Conservation (phyloP, 129 eudicot genomes). For the Logfia minima region DNA sequence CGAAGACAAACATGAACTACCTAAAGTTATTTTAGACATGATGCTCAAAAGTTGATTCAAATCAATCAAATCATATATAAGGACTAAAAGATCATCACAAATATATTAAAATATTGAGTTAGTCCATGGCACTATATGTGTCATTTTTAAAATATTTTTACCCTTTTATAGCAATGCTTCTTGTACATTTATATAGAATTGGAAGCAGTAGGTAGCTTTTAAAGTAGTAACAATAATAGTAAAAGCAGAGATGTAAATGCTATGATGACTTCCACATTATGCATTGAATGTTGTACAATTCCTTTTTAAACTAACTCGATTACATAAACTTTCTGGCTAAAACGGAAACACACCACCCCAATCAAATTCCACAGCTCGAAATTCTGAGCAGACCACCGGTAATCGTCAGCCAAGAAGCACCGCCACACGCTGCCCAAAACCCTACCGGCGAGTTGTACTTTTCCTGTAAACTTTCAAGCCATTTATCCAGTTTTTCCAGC, state of each 20-base stretch:
- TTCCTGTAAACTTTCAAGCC: no score
- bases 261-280: not conserved
- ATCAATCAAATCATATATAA: no score
- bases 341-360: no score
- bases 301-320: not conserved
- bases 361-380: no score
- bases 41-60: not conserved
- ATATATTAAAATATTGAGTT: constrained; percentile 15
- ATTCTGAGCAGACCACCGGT: no score
- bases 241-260: not conserved
- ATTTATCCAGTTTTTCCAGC: no score
- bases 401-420: no score
- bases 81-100: not conserved
- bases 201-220: not conserved
- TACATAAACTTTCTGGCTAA: no score
- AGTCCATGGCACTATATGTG: constrained; percentile 7
- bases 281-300: constrained; percentile 18
- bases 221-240: not conserved
- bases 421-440: no score
- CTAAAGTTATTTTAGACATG: constrained; percentile 21
- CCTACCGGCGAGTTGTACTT: no score
- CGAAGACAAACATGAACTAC: not conserved
- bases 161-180: constrained; percentile 13
- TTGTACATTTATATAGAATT: not conserved
- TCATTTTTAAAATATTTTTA: constrained; percentile 4